Conservation (phyloP, 208 protist species). For the Trypanosoma melophagium region DNA sequence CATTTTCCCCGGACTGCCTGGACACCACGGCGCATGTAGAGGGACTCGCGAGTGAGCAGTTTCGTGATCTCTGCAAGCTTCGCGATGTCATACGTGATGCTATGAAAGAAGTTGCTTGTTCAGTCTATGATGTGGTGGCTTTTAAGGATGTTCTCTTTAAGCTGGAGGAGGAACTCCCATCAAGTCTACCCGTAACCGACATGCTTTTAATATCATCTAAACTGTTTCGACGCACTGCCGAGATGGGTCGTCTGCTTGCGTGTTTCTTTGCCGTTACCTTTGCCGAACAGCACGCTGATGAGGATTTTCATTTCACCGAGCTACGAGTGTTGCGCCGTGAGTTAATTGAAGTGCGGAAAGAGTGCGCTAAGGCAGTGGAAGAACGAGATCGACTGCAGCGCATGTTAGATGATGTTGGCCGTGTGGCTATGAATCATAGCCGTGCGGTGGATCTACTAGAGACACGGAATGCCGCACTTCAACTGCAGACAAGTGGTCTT, state of each 20-base stretch:
- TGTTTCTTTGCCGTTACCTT: slow-evolving; percentile 90
- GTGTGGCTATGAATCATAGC: slow-evolving; percentile 75
- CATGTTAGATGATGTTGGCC: slow-evolving; percentile 78
- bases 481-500: slow-evolving; percentile 76
- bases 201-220: slow-evolving; percentile 87
- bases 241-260: slow-evolving; percentile 75
- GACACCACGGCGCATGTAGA: slow-evolving; percentile 59
- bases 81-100: slow-evolving; percentile 66
- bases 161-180: slow-evolving; percentile 70
- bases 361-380: slow-evolving; percentile 61
- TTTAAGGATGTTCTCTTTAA: slow-evolving; percentile 91
- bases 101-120: slow-evolving; percentile 70
- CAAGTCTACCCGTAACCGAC: slow-evolving; percentile 76
- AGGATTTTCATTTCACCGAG: slow-evolving; percentile 89
- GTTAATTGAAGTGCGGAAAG: slow-evolving; percentile 53
- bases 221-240: slow-evolving; percentile 75
- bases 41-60: slow-evolving; percentile 73
- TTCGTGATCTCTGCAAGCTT: slow-evolving; percentile 57
- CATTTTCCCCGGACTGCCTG: slow-evolving; percentile 59
- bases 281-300: slow-evolving; percentile 78
- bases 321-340: slow-evolving; percentile 79
- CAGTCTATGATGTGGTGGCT: slow-evolving; percentile 82
- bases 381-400: slow-evolving; percentile 61
- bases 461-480: slow-evolving; percentile 78
- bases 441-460: slow-evolving; percentile 83